Conservation (phyloP, 1,284 basidiomycete species). For the Stygiomarasmius scandens region DNA sequence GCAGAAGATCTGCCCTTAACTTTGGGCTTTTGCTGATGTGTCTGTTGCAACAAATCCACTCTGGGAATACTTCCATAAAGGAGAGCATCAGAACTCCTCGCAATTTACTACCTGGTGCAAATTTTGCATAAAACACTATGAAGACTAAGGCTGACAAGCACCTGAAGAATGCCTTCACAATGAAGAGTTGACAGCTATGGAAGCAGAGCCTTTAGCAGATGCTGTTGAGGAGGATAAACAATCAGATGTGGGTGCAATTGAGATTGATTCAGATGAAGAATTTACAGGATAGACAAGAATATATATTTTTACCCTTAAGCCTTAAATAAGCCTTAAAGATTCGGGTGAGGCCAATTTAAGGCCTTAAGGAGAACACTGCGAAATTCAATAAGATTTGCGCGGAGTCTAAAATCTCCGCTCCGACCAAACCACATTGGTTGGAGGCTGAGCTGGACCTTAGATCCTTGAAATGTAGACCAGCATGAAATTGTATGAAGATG, state of each 20-base stretch:
- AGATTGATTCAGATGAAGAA: constrained; percentile 11
- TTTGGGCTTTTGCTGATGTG: too few species aligned
- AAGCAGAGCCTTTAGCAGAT: constrained; percentile 5
- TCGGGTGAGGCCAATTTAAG: too few species aligned
- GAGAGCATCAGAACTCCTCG: background rate
- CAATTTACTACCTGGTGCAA: constrained; percentile 11
- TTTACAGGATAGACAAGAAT: background rate
- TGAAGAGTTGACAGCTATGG: constrained; percentile 3
- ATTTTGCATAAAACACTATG: constrained; percentile 10
- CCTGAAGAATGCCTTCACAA: background rate
- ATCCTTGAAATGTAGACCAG: too few species aligned
- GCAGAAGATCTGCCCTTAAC: too few species aligned
- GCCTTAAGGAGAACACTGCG: too few species aligned
- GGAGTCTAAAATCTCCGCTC: too few species aligned
- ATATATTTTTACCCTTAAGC: background rate
- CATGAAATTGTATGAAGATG: too few species aligned
- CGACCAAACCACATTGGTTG: too few species aligned
- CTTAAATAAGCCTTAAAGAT: background rate
- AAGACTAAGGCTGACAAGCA: background rate
- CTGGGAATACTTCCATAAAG: constrained; percentile 8
- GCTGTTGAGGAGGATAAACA: constrained; percentile 13
- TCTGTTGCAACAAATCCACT: constrained; percentile 3
- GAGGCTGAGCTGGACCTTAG: too few species aligned
- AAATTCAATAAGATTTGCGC: too few species aligned
- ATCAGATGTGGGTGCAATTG: constrained; percentile 14